Evolutionary conservation across 2,329 filamentous ascomycete species (phyloP), one percentile per base, ranked within the genome.

Genomic region (Orbilia quercus): DNA sequence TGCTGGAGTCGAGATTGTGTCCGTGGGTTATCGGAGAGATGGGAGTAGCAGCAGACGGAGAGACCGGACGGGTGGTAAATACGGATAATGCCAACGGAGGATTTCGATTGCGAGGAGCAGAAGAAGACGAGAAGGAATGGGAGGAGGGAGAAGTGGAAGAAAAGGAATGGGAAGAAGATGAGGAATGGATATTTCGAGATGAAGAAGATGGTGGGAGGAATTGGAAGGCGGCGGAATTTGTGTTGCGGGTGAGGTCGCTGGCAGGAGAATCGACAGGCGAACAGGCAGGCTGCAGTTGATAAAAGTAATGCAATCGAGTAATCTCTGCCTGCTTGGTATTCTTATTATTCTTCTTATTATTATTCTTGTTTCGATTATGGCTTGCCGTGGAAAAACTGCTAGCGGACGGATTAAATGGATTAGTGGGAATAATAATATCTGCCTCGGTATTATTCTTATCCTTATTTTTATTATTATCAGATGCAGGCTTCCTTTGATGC

Each of bases 281-380:
- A 20, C 34, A 40, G 31, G 22, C 47, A 16, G 23, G 11, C 38
- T 7, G 44, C 18, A 9, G 28, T 5, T 6, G 44, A 28, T 72
- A 42, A 59, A 38, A 34, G 54, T 66, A 60, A 58, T 66, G 54
- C 16, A 51, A 65, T 60, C 34, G 60, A 66, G 60, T 60, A 65
- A 65, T 65, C 25, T 38, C 12, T 36, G 42, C 48, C 31, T 47
- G n/a, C 53, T 23, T 18, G 3, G 22, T 16, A 18, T 9, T 20
- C 14, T 23, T 47, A 38, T 5, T 55, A 40, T 34, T 55, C 7
- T 22, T 48, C 38, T 22, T 18, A 31, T 7, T 54, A 18, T 16
- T 18, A 45, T 4, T 16, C 18, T 18, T 55, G 16, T 6, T 48
- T 18, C 40, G 54, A 55, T 36, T 18, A 44, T 70, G 65, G 65